Evolutionary conservation across 179 eudicot genomes (phyloP), one percentile per base, ranked within the genome.

Genomic region (Amaranthus tricolor): DNA sequence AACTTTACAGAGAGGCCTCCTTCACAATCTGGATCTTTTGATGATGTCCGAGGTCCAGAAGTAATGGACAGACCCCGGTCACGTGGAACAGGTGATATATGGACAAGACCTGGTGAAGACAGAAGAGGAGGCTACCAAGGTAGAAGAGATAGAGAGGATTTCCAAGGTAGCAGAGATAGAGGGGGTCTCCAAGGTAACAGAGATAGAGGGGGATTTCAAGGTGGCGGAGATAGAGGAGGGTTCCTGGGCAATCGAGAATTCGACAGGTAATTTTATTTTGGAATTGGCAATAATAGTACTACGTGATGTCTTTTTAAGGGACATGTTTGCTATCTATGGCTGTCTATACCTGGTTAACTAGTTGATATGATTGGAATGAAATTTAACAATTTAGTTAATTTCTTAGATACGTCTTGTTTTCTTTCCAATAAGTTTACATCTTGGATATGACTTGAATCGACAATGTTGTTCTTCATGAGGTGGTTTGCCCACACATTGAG

Each of bases 181-280:
- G 24, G 24, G 24, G 24, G 24, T 24, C 1, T 24, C 24, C 24
- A 24, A 24, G 24, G 24, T 0, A 24, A 24, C 24, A 24, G 24
- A 24, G 24, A 24, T 24, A 87, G 92, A 81, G 80, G 84, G 68
- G 71, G 85, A 57, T 90, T 83, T 67, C 88, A 83, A 51, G 91
- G 91, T 76, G 82, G 88, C 80, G 87, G 89, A 58, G 92, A 84
- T 71, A 84, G 93, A 89, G 96, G 93, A 85, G 96, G 89, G 62
- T 89, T 86, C 76, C 55, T 73, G 72, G 82, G 84, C 62, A 77
- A 74, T 76, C 78, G 96, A 85, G 91, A 88, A 51, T 52, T 80
- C 77, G 88, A 87, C 85, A 89, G 98, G 98, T 93, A 88, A 64
- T 65, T 19, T 49, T 64, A 53, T 68, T 61, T 60, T 71, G 44